Evolutionary conservation across 495 filamentous ascomycete species (phyloP).

Genomic region (Penicillium chermesinum): DNA sequence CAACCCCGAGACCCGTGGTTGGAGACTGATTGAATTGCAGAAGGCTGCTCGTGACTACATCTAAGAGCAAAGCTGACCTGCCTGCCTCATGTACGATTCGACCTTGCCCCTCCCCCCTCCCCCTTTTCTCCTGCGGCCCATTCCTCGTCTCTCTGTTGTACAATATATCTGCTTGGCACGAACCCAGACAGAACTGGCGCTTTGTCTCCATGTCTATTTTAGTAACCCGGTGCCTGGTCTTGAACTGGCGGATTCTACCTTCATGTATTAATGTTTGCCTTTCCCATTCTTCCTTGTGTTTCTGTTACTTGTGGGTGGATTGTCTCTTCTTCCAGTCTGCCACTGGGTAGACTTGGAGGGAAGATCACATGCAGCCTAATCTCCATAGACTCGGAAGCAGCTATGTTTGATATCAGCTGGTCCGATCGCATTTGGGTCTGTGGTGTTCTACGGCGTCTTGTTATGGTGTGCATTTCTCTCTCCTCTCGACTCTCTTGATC

Average conservation of each 20-base stretch:
- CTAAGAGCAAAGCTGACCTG: conserved; percentile 36
- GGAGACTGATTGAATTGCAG: conserved; percentile 96
- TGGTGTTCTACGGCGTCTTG: conserved; percentile 31
- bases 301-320: conserved; percentile 5
- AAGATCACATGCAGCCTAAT: conserved; percentile 5
- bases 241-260: conserved; percentile 5
- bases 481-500: conserved; percentile 28
- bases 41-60: conserved; percentile 97
- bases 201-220: conserved; percentile 29
- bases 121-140: conserved; percentile 8
- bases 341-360: not conserved
- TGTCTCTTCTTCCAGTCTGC: conserved; percentile 7
- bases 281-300: conserved; percentile 12
- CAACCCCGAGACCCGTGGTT: conserved; percentile 93
- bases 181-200: conserved; percentile 36
- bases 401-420: conserved; percentile 17
- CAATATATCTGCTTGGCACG: conserved; percentile 39
- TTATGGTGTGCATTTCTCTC: conserved; percentile 30
- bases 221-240: conserved; percentile 23
- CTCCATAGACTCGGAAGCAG: conserved; percentile 21
- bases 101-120: conserved; percentile 3
- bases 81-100: not conserved
- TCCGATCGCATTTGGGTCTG: conserved; percentile 25
- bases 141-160: conserved; percentile 30
- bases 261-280: conserved; percentile 30